These are phyloP conservation scores for Aureobasidium leucospermi DNA, from an alignment of 2,329 filamentous ascomycete genomes.

Conservation along the genomic window DNA sequence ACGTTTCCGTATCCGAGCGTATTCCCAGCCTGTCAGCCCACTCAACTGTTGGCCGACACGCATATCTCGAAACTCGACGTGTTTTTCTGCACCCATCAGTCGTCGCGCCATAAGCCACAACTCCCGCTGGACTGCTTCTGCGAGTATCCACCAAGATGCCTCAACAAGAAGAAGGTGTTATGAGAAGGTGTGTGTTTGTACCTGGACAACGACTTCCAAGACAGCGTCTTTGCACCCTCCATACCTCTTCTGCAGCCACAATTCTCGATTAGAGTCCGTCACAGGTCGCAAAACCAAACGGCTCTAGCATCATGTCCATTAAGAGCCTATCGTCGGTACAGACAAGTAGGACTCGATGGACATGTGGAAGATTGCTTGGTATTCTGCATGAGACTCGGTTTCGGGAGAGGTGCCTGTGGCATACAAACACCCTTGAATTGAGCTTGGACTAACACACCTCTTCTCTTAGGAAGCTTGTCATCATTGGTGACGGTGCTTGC, in stretches of 20 bases:
- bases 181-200: slow-evolving; percentile 28
- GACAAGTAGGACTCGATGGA: too few species aligned
- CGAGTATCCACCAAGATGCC: slow-evolving; percentile 22
- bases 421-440: not conserved
- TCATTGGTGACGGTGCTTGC: slow-evolving; percentile 94
- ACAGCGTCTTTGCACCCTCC: not conserved
- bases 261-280: not conserved
- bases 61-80: not conserved
- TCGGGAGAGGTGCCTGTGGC: too few species aligned
- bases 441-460: not conserved
- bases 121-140: not conserved
- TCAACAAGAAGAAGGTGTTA: slow-evolving; percentile 31
- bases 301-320: not conserved
- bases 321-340: too few species aligned
- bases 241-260: not conserved
- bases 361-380: too few species aligned
- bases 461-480: slow-evolving; percentile 76
- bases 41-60: not conserved
- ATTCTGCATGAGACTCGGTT: too few species aligned
- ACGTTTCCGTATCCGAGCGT: slow-evolving; percentile 2
- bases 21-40: not conserved
- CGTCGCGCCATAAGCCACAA: not conserved
- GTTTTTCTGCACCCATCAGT: not conserved
- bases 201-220: not conserved
- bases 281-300: not conserved